These are phyloP conservation scores for Huiozyma naganishii DNA, from an alignment of 805 yeast genomes.

Conservation along the genomic window DNA sequence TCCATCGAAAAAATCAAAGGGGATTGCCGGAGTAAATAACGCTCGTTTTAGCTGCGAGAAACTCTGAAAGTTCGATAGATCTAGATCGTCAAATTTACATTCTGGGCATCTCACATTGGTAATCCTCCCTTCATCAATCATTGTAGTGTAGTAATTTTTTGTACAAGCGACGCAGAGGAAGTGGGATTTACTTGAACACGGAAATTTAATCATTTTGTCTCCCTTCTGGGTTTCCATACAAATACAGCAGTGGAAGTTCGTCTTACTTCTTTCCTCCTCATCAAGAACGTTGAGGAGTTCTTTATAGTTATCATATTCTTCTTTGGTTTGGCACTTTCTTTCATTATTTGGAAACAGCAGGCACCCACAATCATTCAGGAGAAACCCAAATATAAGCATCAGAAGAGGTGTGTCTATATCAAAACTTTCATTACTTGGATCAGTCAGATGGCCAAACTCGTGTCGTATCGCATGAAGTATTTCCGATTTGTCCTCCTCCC, in stretches of 20 bases:
- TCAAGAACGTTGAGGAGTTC: conserved; percentile 19
- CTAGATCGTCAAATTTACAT: conserved; percentile 23
- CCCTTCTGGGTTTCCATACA: conserved; percentile 46
- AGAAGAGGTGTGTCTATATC: conserved; percentile 27
- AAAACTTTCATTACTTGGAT: conserved; percentile 9
- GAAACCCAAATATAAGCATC: conserved; percentile 34
- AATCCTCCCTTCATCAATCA: conserved; percentile 39
- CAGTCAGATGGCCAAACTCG: conserved; percentile 28
- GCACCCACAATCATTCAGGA: conserved; percentile 20
- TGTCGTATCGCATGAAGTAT: conserved; percentile 14
- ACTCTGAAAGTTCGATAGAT: conserved; percentile 14
- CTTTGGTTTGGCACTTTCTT: conserved; percentile 5
- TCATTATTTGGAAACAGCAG: conserved; percentile 8
- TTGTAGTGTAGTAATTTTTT: conserved; percentile 30
- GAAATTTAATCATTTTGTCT: conserved; percentile 23
- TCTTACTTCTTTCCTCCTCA: conserved; percentile 22
- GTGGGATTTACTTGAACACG: conserved; percentile 33
- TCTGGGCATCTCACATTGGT: conserved; percentile 49
- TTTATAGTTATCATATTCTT: conserved; percentile 11
- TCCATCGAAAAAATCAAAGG: conserved; percentile 26
- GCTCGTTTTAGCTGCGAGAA: conserved; percentile 26
- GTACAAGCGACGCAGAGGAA: conserved; percentile 39
- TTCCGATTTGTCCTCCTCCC: conserved; percentile 6
- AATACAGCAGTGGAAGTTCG: conserved; percentile 43
- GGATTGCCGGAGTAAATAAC: conserved; percentile 34